Evolutionary conservation across 2,329 filamentous ascomycete species (phyloP).

Genomic region (Talaromyces sp.): DNA sequence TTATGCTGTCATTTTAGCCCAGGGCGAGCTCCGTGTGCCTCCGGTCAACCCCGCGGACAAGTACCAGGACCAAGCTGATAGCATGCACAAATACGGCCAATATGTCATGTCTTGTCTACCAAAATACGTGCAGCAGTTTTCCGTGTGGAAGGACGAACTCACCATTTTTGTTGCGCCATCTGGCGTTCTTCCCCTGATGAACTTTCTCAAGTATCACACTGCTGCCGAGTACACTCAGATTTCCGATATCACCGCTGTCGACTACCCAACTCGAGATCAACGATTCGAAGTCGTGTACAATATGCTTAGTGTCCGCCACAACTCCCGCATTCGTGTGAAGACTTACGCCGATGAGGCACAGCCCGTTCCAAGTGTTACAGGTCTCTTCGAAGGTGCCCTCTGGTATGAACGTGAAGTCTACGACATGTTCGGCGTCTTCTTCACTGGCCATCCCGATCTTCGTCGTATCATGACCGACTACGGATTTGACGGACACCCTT

Average conservation of each 20-base stretch:
- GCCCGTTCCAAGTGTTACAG: constrained; percentile 80
- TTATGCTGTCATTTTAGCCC: constrained; percentile 25
- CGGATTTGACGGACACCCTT: constrained; percentile 93
- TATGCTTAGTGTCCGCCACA: constrained; percentile 89
- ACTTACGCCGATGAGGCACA: constrained; percentile 96
- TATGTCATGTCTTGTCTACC: constrained; percentile 96
- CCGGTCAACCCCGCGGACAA: constrained; percentile 91
- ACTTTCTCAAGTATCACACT: constrained; percentile 96
- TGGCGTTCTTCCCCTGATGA: constrained; percentile 85
- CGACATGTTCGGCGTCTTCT: constrained; percentile 96
- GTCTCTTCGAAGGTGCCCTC: constrained; percentile 88
- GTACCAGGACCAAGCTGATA: constrained; percentile 78
- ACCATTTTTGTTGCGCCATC: constrained; percentile 86
- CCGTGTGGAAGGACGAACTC: constrained; percentile 98
- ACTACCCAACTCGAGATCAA: constrained; percentile 91
- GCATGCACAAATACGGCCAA: constrained; percentile 88
- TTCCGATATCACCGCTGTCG: constrained; percentile 86
- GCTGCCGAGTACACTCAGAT: constrained; percentile 94
- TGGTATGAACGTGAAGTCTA: constrained; percentile 99
- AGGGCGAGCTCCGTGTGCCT: constrained; percentile 65
- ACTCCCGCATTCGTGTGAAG: constrained; percentile 94
- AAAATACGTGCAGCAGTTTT: constrained; percentile 98
- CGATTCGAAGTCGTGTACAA: constrained; percentile 99
- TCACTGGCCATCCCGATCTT: constrained; percentile 88
- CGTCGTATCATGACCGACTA: constrained; percentile 99